Conservation (phyloP, 2,329 filamentous ascomycete species). For the Aspergillus texensis region DNA sequence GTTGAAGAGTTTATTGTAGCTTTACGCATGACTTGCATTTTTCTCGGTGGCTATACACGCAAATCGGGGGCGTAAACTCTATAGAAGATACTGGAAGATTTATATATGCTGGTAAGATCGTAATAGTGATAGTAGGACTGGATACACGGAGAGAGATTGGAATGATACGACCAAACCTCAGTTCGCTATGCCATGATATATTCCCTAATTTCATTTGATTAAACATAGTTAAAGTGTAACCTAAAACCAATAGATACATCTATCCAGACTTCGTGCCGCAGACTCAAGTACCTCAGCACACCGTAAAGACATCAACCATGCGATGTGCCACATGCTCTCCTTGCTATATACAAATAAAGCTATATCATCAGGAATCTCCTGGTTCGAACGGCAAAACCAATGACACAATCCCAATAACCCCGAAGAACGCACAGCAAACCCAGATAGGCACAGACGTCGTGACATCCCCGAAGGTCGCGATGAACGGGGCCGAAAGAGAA, state of each 20-base stretch:
- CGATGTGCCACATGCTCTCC: background rate
- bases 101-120: no score
- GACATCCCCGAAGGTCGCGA: background rate
- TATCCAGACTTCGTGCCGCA: background rate
- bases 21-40: no score
- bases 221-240: background rate
- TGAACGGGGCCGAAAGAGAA: conserved; percentile 34
- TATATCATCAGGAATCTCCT: background rate
- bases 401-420: background rate
- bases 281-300: background rate
- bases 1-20: no score
- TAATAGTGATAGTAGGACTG: no score
- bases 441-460: background rate
- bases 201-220: background rate
- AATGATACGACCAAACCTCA: background rate
- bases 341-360: background rate
- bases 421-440: background rate
- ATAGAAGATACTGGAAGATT: no score
- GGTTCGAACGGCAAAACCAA: background rate
- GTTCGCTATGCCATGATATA: background rate
- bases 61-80: no score
- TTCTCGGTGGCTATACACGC: no score
- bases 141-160: no score
- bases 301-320: background rate
- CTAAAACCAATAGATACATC: background rate